Evolutionary conservation across 441 rosid genomes (phyloP), one percentile per base, ranked within the genome.

Genomic region (Adansonia gregorii): DNA sequence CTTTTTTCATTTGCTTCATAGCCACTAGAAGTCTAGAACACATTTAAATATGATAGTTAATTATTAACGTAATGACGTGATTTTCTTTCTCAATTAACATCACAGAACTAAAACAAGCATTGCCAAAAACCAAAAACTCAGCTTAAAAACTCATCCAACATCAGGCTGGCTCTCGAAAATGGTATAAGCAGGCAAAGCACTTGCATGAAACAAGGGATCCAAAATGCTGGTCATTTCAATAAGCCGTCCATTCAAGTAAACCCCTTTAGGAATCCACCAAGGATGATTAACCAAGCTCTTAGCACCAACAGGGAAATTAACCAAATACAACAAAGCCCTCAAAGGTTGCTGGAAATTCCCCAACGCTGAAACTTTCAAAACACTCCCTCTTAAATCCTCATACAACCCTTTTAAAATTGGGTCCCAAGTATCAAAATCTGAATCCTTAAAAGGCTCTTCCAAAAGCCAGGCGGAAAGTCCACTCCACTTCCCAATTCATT

Each of bases 211-310:
- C 81, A 94, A 97, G n/a, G 99, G 98, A 2, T 98, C 99, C 75
- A 97, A 85, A 85, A 97, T 93, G 82, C 99, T 97, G 0, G 99
- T 94, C 97, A 94, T 86, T 87, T 97, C 99, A 45, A 92, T 93
- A 58, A 87, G 98, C 68, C 98, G 86, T 27, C 99, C 99, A 76
- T 94, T 94, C 91, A 92, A 81, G 82, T 93, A 97, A 54, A 86
- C 86, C 39, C 96, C 98, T n/a, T 88, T 89, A 3, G 99, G 99
- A 79, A 94, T 89, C 98, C 98, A 97, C 99, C 99, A 94, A 2
- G 82, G 87, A 83, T 94, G 97, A 83, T 83, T 89, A 75, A 97
- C 98, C 76, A 97, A 86, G 24, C 98, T 82, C 87, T 85, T 93
- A 9, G 97, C 98, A 15, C 98, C 95, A 14, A 82, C 86, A 0